A percentile compares a stretch with the other conserved stretches of the same genome.
These are phyloP conservation scores for Candida taoyuanica DNA, from an alignment of 805 yeast species.

Conservation along the genomic window DNA sequence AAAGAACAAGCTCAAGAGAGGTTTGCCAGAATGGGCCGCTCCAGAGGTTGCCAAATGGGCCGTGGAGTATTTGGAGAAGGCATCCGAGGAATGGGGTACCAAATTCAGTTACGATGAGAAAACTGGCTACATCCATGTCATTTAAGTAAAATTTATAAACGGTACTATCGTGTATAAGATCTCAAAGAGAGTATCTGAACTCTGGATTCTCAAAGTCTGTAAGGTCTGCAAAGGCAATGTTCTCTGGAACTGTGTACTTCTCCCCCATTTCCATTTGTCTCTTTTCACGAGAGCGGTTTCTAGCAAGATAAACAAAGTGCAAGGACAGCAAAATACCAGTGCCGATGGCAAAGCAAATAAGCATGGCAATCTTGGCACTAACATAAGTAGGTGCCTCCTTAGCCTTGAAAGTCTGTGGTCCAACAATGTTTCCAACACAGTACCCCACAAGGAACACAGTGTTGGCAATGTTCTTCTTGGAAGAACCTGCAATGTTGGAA, in stretches of 20 bases:
- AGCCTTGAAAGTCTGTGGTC: slow-evolving; percentile 65
- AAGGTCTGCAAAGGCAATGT: slow-evolving; percentile 39
- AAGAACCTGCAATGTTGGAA: slow-evolving; percentile 62
- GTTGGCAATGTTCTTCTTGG: slow-evolving; percentile 59
- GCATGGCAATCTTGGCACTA: slow-evolving; percentile 39
- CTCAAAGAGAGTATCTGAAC: slow-evolving; percentile 27
- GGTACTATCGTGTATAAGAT: no score
- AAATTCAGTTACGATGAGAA: slow-evolving; percentile 19
- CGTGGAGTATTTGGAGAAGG: slow-evolving; percentile 23
- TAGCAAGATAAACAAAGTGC: slow-evolving; percentile 29
- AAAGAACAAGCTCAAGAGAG: slow-evolving; percentile 22
- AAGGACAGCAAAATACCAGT: slow-evolving; percentile 34
- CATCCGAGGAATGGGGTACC: slow-evolving; percentile 26
- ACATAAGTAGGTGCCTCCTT: slow-evolving; percentile 53
- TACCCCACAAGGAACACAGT: slow-evolving; percentile 59
- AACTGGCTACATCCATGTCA: slow-evolving; percentile 10
- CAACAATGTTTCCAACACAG: slow-evolving; percentile 63
- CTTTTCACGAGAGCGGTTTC: slow-evolving; percentile 39
- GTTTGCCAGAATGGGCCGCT: slow-evolving; percentile 26
- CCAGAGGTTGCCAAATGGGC: slow-evolving; percentile 23
- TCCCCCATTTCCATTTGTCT: slow-evolving; percentile 25
- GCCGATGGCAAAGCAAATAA: slow-evolving; percentile 19
- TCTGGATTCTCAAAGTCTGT: slow-evolving; percentile 33
- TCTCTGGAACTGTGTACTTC: slow-evolving; percentile 25
- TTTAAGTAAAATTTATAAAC: no score